Evolutionary conservation across 2,329 filamentous ascomycete species (phyloP), one percentile per base, ranked within the genome.

Genomic region (Dryadomyces quercivorus): DNA sequence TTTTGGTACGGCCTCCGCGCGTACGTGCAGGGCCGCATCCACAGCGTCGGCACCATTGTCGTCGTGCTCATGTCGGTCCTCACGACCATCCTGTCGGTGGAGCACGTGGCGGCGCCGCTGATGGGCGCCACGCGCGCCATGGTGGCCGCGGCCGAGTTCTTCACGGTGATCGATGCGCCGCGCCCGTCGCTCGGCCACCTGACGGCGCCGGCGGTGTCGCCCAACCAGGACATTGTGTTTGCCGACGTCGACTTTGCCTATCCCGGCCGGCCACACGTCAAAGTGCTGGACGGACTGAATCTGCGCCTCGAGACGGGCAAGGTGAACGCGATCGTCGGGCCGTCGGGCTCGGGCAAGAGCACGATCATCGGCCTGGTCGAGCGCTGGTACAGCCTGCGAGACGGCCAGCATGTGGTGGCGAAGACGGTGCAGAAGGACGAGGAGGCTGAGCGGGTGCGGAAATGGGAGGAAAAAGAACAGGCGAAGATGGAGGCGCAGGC

Each of bases 331-430:
- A 83, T 90, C 18, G 85, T 90, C 20, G 86, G 86, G 0, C 78
- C 84, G 0, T 86, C 82, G 2, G 86, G 86, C 0, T 82, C 78
- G 5, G 86, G 86, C 0, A 91, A 90, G 65, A 86, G 81, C 51
- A 90, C 86, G 0, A 80, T 89, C 26, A 79, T 88, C 0, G 84
- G 82, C 0, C 68, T 90, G 2, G 70, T 89, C 3, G 81, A 89
- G 63, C 72, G 84, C 36, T 89, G 84, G 83, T 69, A 61, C 50
- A 59, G 55, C 18, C 46, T 61, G 40, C 54, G 48, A n/a, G 55
- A 75, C 40, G 71, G 76, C 6, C 74, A 81, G 56, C 68, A 75
- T 54, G 61, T 72, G n/a, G 73, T 81, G 31, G 72, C 71, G 15
- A 76, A 75, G 63, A 74, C 74, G 58, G 70, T 72, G 63, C 68